Conservation (phyloP, 1,284 basidiomycete species). For the Irpex sp. region DNA sequence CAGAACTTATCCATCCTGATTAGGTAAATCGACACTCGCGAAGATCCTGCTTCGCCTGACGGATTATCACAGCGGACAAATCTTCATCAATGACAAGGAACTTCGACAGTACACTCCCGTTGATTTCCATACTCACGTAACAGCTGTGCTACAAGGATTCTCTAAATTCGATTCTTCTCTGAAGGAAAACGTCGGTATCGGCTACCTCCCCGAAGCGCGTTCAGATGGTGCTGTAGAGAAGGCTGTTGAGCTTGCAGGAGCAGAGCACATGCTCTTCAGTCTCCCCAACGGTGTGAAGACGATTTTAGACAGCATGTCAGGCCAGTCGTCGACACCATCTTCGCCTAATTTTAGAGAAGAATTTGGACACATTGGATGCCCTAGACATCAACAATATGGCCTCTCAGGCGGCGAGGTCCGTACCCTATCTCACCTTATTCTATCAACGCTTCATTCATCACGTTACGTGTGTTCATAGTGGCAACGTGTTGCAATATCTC, state of each 20-base stretch:
- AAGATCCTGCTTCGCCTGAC: conserved; percentile 74
- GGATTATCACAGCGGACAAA: conserved; percentile 63
- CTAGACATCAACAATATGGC: conserved; percentile 47
- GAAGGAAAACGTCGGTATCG: conserved; percentile 76
- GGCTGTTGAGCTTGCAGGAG: conserved; percentile 66
- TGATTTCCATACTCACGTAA: conserved; percentile 65
- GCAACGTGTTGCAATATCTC: conserved; percentile 80
- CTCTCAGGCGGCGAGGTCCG: conserved; percentile 74
- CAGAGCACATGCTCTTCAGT: conserved; percentile 53
- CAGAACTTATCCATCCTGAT: not conserved
- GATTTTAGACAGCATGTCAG: conserved; percentile 44
- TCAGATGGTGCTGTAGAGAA: conserved; percentile 49
- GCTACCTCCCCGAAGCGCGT: conserved; percentile 56
- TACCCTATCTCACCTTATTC: no score
- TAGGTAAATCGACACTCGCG: conserved; percentile 80
- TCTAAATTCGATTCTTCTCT: conserved; percentile 72
- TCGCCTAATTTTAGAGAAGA: conserved; percentile 7
- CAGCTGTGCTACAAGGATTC: conserved; percentile 82
- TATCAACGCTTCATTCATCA: no score
- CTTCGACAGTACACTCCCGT: conserved; percentile 58
- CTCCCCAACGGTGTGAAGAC: conserved; percentile 69
- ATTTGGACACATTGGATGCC: conserved; percentile 13
- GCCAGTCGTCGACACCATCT: not conserved
- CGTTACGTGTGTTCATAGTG: conserved; percentile 45
- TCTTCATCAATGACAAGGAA: conserved; percentile 66